Evolutionary conservation across 164 flowering plant species (phyloP), one percentile per base, ranked within the genome.

Genomic region (Tinospora cordifolia): DNA sequence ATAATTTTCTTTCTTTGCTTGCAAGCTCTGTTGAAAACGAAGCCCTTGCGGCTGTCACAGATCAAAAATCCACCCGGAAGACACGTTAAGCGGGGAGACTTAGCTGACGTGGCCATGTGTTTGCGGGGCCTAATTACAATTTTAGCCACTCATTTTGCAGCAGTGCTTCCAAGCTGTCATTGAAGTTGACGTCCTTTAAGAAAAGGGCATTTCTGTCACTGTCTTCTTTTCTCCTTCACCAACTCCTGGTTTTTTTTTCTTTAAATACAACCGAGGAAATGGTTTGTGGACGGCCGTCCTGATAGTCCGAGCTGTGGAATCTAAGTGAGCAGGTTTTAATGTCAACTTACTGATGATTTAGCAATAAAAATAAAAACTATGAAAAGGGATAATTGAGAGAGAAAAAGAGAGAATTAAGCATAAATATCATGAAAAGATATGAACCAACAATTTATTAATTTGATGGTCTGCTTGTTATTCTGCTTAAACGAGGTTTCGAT

Each of bases 61-160:
- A 51, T n/a, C n/a, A 51, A 51, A 21, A 19, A 19, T 51, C 14
- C n/a, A 19, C 59, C 59, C 7, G 15, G 21, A 51, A 4, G 59
- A 51, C 59, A 51, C 59, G 59, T 51, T 51, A 51, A 51, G 22
- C 21, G 59, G 44, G 4, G 6, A 22, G 46, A 22, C 8, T 51
- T 51, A n/a, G 59, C 59, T 51, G 59, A 51, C 59, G 59, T 17
- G 59, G 59, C 59, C 59, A 51, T 17, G 59, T 51, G 59, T 51
- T 4, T 46, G 51, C 14, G 10, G 51, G 51, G 51, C 10, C 51
- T 17, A 1, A 17, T 12, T 46, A 10, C 14, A 46, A 17, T 10
- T 46, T 46, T 46, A 46, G 51, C 51, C 51, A 46, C 51, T 46
- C 51, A 6, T 12, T 17, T 46, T 46, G 10, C 22, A 17, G 59